A percentile compares a stretch with the other conserved stretches of the same genome.
phyloP scores from a whole-genome alignment of 371 early-diverging fungal species.

The Saksenaea oblongispora region DNA sequence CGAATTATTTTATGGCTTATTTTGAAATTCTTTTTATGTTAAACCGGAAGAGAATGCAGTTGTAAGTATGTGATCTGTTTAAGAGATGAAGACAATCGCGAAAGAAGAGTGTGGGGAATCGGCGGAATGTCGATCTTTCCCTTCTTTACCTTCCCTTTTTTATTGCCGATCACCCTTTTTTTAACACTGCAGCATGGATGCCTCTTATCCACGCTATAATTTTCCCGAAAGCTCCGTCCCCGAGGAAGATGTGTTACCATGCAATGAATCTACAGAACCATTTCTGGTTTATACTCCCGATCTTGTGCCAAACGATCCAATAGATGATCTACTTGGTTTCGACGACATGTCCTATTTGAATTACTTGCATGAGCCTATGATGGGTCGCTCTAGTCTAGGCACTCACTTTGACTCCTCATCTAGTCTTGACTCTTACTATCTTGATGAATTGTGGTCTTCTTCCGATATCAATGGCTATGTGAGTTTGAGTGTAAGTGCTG shows the following conservation, averaged over 20 bases:
- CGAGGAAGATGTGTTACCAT: not conserved
- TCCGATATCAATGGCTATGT: conserved; percentile 24
- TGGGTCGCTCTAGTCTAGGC: not conserved
- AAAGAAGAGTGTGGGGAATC: not conserved
- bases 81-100: not conserved
- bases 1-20: not conserved
- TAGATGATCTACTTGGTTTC: conserved; percentile 12
- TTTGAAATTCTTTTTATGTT: conserved; percentile 1
- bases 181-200: not conserved
- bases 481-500: conserved; percentile 34
- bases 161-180: not conserved
- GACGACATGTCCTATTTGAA: conserved; percentile 21
- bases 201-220: not conserved
- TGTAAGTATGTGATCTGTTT: not conserved
- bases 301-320: conserved; percentile 11
- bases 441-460: not conserved
- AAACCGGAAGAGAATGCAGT: not conserved
- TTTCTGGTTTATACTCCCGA: conserved; percentile 18
- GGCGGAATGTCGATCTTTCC: conserved; percentile 1
- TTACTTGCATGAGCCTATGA: conserved; percentile 9
- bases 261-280: not conserved
- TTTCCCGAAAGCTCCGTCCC: not conserved
- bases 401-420: not conserved
- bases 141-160: not conserved
- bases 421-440: not conserved